phyloP scores from a whole-genome alignment of 2,329 filamentous ascomycete species.

The Alternaria brassicicola region DNA sequence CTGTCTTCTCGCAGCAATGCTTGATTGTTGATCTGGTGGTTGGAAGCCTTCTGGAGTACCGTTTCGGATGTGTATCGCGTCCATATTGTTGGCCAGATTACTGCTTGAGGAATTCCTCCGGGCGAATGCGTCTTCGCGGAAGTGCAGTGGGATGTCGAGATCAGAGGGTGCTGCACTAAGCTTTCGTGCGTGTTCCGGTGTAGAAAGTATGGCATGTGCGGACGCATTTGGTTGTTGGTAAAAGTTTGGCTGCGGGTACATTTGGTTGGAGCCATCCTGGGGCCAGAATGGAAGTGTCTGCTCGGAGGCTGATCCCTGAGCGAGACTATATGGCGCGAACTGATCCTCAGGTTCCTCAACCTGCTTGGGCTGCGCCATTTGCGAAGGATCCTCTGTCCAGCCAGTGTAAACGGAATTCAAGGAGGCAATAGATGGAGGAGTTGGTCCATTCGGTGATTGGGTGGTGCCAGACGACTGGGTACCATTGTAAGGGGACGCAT shows the following conservation, averaged over 20 bases:
- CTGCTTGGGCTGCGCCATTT: slow-evolving; percentile 28
- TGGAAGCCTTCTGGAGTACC: slow-evolving; percentile 44
- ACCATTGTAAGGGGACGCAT: slow-evolving; percentile 46
- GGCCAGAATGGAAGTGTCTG: slow-evolving; percentile 41
- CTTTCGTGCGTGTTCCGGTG: slow-evolving; percentile 39
- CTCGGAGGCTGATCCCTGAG: slow-evolving; percentile 40
- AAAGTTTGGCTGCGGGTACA: slow-evolving; percentile 37
- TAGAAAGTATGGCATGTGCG: slow-evolving; percentile 44
- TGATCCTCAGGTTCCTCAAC: slow-evolving; percentile 37
- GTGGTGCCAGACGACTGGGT: slow-evolving; percentile 38
- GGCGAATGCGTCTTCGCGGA: slow-evolving; percentile 41
- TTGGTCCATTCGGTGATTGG: slow-evolving; percentile 43
- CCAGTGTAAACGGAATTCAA: slow-evolving; percentile 46
- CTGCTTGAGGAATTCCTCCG: slow-evolving; percentile 49
- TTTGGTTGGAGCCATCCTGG: slow-evolving; percentile 25
- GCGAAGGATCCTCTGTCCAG: slow-evolving; percentile 45
- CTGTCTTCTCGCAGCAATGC: slow-evolving; percentile 51
- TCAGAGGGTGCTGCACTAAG: slow-evolving; percentile 41
- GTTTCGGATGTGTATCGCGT: slow-evolving; percentile 48
- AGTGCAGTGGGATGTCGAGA: slow-evolving; percentile 38
- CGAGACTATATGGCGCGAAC: slow-evolving; percentile 41
- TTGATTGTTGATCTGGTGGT: slow-evolving; percentile 48
- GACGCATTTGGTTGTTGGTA: slow-evolving; percentile 48
- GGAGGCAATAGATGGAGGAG: slow-evolving; percentile 43
- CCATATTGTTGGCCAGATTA: slow-evolving; percentile 48